phyloP scores from a whole-genome alignment of 768 basidiomycete genomes.

The Russula earlei region DNA sequence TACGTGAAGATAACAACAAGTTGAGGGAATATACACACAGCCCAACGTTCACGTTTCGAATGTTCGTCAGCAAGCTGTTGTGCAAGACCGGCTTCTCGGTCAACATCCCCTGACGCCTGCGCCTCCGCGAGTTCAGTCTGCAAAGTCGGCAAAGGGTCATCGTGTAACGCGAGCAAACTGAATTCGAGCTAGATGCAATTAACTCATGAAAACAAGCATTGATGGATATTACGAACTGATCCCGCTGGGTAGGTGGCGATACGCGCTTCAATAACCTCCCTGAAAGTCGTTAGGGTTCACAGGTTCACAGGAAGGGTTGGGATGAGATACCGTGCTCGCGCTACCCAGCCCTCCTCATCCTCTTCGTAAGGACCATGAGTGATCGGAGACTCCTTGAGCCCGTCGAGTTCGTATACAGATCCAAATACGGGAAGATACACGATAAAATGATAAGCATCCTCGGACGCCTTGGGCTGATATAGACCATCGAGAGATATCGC shows the following conservation, averaged over 20 bases:
- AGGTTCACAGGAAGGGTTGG: background rate
- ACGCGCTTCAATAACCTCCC: constrained; percentile 76
- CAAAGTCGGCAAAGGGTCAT: constrained; percentile 67
- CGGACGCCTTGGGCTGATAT: constrained; percentile 48
- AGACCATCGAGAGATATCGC: constrained; percentile 83
- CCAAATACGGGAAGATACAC: constrained; percentile 85
- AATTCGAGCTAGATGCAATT: constrained; percentile 62
- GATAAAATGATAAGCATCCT: constrained; percentile 96
- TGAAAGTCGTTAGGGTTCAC: constrained; percentile 27
- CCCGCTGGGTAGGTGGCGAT: constrained; percentile 88
- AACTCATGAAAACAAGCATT: background rate
- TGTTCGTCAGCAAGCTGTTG: constrained; percentile 57
- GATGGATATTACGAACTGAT: constrained; percentile 48
- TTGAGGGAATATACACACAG: constrained; percentile 41
- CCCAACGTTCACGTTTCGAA: constrained; percentile 71
- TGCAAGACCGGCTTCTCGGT: constrained; percentile 40
- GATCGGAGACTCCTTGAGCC: constrained; percentile 70
- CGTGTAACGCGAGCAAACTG: constrained; percentile 79
- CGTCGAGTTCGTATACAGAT: constrained; percentile 87
- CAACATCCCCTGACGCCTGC: constrained; percentile 28
- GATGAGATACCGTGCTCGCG: constrained; percentile 54
- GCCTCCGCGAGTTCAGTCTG: constrained; percentile 47
- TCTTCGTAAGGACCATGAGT: constrained; percentile 69
- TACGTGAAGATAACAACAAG: background rate
- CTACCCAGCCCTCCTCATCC: constrained; percentile 73